Evolutionary conservation across 2,329 filamentous ascomycete species (phyloP).

Genomic region (Parafenestella ontariensis): DNA sequence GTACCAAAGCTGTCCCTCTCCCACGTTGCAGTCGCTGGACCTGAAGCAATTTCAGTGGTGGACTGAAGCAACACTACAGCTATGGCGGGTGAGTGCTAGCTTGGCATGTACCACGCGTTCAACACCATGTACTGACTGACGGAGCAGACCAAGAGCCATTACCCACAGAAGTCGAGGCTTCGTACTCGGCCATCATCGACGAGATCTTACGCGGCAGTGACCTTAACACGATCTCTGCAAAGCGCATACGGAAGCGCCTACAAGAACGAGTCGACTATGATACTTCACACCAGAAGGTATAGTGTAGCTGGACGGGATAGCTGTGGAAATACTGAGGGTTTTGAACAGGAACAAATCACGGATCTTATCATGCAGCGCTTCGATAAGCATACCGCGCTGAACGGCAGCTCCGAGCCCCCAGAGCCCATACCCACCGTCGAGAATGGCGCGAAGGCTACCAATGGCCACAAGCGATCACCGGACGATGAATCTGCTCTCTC

Average conservation of each 20-base stretch:
- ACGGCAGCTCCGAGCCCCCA: conserved; percentile 32
- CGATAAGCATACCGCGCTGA: conserved; percentile 54
- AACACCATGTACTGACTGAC: conserved; percentile 18
- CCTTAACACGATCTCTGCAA: conserved; percentile 69
- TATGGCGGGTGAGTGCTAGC: conserved; percentile 40
- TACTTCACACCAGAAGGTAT: conserved; percentile 67
- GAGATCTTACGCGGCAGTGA: conserved; percentile 66
- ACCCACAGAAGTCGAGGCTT: conserved; percentile 56
- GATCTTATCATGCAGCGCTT: conserved; percentile 58
- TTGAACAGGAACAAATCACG: conserved; percentile 53
- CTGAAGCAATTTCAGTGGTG: not conserved
- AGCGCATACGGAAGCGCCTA: conserved; percentile 69
- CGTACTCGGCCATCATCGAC: conserved; percentile 67
- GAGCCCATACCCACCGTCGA: conserved; percentile 50
- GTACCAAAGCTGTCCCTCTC: not conserved
- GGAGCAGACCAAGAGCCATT: conserved; percentile 46
- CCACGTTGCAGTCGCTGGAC: not conserved
- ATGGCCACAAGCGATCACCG: conserved; percentile 52
- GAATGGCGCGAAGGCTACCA: conserved; percentile 36
- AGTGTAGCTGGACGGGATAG: conserved; percentile 1
- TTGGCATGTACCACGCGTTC: conserved; percentile 3
- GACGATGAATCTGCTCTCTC: conserved; percentile 52
- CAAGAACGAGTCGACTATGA: conserved; percentile 68
- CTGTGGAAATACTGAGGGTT: conserved; percentile 17
- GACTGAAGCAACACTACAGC: conserved; percentile 16